These are phyloP conservation scores for Phytophthora citrophthora DNA, from an alignment of 352 stramenopile genomes.

Conservation along the genomic window DNA sequence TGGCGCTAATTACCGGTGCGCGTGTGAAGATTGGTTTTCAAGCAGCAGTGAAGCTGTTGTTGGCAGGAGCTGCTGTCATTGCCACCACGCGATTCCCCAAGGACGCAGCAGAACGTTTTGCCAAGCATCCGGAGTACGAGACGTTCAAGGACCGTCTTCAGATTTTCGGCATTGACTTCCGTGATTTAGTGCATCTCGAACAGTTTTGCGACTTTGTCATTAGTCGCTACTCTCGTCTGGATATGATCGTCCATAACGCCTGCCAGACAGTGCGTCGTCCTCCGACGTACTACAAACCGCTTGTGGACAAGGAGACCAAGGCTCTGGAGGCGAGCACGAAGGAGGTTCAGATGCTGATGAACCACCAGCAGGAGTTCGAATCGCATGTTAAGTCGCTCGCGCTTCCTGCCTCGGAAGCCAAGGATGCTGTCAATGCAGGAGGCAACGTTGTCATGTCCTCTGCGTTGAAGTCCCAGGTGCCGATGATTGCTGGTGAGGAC, in stretches of 20 bases:
- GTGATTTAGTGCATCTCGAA: conserved; percentile 95
- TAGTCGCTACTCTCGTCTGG: conserved; percentile 88
- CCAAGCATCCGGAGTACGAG: conserved; percentile 92
- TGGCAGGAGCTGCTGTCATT: conserved; percentile 93
- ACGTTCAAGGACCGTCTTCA: conserved; percentile 94
- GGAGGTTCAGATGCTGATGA: conserved; percentile 72
- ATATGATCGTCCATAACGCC: conserved; percentile 98
- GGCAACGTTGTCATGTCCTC: conserved; percentile 66
- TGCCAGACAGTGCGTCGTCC: conserved; percentile 97
- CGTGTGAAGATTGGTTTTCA: conserved; percentile 98
- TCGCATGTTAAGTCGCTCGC: conserved; percentile 66
- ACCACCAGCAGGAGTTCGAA: conserved; percentile 84
- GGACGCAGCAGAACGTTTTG: conserved; percentile 91
- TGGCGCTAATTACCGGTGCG: conserved; percentile 95
- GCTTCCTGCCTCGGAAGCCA: conserved; percentile 42
- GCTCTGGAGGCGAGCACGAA: conserved; percentile 56
- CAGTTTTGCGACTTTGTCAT: conserved; percentile 92
- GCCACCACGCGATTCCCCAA: conserved; percentile 96
- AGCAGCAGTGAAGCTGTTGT: conserved; percentile 93
- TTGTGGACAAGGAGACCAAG: conserved; percentile 87
- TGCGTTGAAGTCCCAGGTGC: conserved; percentile 84
- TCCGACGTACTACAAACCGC: conserved; percentile 93
- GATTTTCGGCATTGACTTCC: conserved; percentile 96
- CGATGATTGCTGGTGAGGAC: conserved; percentile 76
- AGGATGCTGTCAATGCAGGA: conserved; percentile 14